Conservation (phyloP, 495 filamentous ascomycete genomes). For the Aspergillus sparsus region DNA sequence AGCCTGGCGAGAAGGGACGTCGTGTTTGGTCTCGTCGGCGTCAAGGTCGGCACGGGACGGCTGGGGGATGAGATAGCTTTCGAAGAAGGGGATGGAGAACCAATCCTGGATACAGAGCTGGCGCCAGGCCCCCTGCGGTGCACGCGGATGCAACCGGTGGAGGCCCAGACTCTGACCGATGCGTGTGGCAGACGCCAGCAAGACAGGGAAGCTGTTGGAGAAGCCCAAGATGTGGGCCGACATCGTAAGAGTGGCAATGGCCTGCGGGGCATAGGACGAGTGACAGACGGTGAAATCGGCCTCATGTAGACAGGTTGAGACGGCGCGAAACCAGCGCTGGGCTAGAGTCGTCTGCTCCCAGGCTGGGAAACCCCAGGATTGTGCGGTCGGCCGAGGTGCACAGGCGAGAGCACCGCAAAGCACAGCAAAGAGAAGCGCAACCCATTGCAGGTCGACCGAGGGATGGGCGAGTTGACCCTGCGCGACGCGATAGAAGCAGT, state of each 20-base stretch:
- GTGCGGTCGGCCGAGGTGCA: constrained; percentile 29
- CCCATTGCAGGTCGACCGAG: constrained; percentile 39
- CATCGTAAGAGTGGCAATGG: constrained; percentile 42
- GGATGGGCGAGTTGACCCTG: constrained; percentile 26
- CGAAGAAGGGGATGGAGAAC: constrained; percentile 47
- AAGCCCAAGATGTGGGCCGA: constrained; percentile 46
- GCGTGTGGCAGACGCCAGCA: constrained; percentile 34
- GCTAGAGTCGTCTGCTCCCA: constrained; percentile 36
- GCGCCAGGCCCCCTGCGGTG: constrained; percentile 38
- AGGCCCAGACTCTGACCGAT: constrained; percentile 37
- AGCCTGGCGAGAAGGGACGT: constrained; percentile 32
- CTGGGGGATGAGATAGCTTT: constrained; percentile 42
- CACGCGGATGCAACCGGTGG: constrained; percentile 26
- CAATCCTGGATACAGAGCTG: constrained; percentile 47
- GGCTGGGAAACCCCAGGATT: constrained; percentile 39
- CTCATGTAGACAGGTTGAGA: constrained; percentile 36
- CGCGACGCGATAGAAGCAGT: constrained; percentile 32
- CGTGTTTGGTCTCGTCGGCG: constrained; percentile 32
- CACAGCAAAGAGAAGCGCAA: constrained; percentile 42
- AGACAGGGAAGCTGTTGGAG: constrained; percentile 37
- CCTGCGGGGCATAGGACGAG: constrained; percentile 36
- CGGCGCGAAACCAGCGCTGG: constrained; percentile 39
- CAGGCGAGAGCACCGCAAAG: constrained; percentile 41
- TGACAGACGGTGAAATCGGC: constrained; percentile 40
- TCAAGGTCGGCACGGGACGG: constrained; percentile 33